phyloP scores from a whole-genome alignment of 306 rosid species.

The Sindora glabra region DNA sequence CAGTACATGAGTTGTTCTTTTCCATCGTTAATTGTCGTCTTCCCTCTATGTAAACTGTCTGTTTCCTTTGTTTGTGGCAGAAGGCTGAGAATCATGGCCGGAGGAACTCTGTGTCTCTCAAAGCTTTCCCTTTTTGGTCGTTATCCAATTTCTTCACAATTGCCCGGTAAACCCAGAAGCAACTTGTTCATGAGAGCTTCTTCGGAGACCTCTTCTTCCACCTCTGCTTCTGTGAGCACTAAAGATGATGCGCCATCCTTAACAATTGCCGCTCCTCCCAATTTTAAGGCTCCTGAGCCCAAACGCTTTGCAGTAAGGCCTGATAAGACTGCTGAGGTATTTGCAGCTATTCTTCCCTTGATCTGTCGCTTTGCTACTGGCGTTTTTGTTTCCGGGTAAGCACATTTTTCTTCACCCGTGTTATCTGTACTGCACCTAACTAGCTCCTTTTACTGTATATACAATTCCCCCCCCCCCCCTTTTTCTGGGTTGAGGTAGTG shows the following conservation, averaged over 20 bases:
- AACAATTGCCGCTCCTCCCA: conserved; percentile 54
- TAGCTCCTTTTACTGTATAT: no score
- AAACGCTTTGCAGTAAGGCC: conserved; percentile 67
- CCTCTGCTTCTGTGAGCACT: conserved; percentile 32
- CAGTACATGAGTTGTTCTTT: no score
- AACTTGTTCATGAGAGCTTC: conserved; percentile 55
- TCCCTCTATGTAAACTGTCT: no score
- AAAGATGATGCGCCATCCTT: conserved; percentile 23
- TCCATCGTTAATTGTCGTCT: no score
- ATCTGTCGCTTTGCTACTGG: conserved; percentile 78
- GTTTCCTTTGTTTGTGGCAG: no score
- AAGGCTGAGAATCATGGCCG: conserved; percentile 53
- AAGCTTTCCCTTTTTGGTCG: conserved; percentile 24
- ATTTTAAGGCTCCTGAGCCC: conserved; percentile 91
- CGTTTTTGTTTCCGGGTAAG: conserved; percentile 72
- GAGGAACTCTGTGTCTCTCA: conserved; percentile 36
- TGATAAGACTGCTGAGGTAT: conserved; percentile 41
- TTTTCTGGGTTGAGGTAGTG: no score
- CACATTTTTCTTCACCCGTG: no score
- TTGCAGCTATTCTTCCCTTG: conserved; percentile 60
- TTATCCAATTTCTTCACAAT: conserved; percentile 32
- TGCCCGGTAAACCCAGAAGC: no score
- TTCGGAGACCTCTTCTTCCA: conserved; percentile 37
- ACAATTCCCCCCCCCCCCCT: no score
- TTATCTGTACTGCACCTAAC: no score